Conservation (phyloP, 306 rosid genomes). For the Abrus precatorius region DNA sequence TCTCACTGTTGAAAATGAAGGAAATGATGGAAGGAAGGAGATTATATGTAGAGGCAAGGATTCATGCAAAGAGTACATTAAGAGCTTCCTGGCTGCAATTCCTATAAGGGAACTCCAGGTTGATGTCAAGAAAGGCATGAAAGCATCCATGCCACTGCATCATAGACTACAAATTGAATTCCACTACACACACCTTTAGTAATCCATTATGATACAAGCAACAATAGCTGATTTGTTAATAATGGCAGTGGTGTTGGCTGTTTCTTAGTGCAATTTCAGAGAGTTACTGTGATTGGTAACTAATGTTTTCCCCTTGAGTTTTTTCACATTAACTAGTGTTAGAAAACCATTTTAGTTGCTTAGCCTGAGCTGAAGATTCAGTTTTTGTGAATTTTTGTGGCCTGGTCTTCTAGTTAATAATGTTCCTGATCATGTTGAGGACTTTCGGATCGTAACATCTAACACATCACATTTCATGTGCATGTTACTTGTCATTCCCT, state of each 20-base stretch:
- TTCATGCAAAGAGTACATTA: conserved; percentile 80
- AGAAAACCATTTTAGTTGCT: conserved; percentile 25
- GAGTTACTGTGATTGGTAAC: conserved; percentile 1
- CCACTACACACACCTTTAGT: conserved; percentile 57
- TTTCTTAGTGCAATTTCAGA: background rate
- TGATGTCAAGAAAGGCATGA: conserved; percentile 77
- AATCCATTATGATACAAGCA: background rate
- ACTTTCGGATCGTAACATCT: background rate
- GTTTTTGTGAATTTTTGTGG: conserved; percentile 24
- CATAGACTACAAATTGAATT: conserved; percentile 78
- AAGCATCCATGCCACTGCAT: conserved; percentile 69
- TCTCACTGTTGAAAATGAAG: conserved; percentile 46
- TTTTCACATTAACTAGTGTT: background rate
- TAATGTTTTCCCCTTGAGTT: conserved; percentile 6
- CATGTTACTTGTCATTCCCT: background rate
- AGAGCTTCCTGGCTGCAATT: conserved; percentile 85
- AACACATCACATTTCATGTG: background rate
- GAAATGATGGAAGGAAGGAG: conserved; percentile 46
- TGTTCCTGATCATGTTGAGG: background rate
- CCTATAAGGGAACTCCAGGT: conserved; percentile 74
- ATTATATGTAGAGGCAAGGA: conserved; percentile 69
- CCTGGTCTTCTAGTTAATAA: conserved; percentile 39
- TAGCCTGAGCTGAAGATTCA: conserved; percentile 21
- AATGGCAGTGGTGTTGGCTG: background rate
- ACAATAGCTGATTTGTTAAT: background rate